Conservation (phyloP, 768 basidiomycete species). For the Boletellus ananas region DNA sequence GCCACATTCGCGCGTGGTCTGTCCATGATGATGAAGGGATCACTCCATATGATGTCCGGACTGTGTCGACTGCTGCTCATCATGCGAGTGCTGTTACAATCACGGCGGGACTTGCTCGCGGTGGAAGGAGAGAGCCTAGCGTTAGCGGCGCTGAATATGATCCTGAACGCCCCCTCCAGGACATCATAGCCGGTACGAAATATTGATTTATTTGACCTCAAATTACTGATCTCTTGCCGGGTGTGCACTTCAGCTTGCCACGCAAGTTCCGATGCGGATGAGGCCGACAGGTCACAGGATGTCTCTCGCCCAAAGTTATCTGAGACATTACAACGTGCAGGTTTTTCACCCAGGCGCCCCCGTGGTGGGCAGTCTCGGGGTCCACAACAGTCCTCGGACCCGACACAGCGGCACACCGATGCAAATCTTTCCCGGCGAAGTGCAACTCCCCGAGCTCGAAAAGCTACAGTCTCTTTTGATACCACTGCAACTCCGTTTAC, state of each 20-base stretch:
- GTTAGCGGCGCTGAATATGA: slow-evolving; percentile 82
- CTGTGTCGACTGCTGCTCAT: slow-evolving; percentile 80
- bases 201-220: background rate
- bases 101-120: slow-evolving; percentile 67
- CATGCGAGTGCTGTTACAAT: slow-evolving; percentile 88
- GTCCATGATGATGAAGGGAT: slow-evolving; percentile 66
- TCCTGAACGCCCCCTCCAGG: slow-evolving; percentile 73
- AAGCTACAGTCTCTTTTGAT: slow-evolving; percentile 28
- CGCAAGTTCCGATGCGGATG: slow-evolving; percentile 47
- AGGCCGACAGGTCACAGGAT: slow-evolving; percentile 40
- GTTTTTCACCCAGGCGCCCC: slow-evolving; percentile 73
- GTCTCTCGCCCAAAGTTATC: slow-evolving; percentile 59
- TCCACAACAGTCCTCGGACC: slow-evolving; percentile 16
- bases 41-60: slow-evolving; percentile 63
- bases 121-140: slow-evolving; percentile 49
- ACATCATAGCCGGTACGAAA: slow-evolving; percentile 59
- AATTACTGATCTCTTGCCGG: background rate
- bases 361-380: slow-evolving; percentile 41
- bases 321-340: slow-evolving; percentile 65
- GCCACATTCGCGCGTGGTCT: slow-evolving; percentile 53
- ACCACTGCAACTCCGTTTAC: slow-evolving; percentile 42
- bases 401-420: slow-evolving; percentile 16
- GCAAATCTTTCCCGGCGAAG: slow-evolving; percentile 15
- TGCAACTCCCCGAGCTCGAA: slow-evolving; percentile 35
- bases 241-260: slow-evolving; percentile 39